A percentile compares a stretch with the other conserved stretches of the same genome.
phyloP scores from a whole-genome alignment of 2,329 filamentous ascomycete species.

The Plenodomus biglobosus region DNA sequence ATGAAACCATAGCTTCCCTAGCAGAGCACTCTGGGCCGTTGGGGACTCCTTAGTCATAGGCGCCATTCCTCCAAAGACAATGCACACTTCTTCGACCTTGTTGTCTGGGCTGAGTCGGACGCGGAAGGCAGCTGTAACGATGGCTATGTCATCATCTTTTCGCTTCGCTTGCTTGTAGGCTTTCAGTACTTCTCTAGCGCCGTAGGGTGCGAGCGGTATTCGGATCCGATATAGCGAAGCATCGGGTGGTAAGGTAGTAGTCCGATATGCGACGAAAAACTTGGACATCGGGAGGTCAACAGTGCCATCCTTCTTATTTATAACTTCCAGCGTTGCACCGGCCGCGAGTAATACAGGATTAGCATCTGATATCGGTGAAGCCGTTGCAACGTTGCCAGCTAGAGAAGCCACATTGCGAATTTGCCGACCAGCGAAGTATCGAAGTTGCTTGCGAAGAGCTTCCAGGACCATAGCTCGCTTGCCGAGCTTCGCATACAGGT shows the following conservation, averaged over 20 bases:
- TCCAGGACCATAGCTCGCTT: constrained; percentile 41
- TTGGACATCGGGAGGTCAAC: constrained; percentile 69
- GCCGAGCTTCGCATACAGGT: constrained; percentile 60
- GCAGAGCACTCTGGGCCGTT: constrained; percentile 68
- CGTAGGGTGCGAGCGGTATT: constrained; percentile 67
- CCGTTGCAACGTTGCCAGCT: constrained; percentile 88
- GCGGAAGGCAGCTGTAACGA: constrained; percentile 83
- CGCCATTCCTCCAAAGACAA: constrained; percentile 94
- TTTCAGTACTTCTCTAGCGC: constrained; percentile 75
- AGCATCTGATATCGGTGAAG: constrained; percentile 91
- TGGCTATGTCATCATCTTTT: constrained; percentile 97
- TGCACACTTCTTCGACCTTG: constrained; percentile 68
- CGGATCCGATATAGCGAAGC: constrained; percentile 80
- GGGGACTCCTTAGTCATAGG: constrained; percentile 81
- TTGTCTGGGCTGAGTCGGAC: constrained; percentile 69
- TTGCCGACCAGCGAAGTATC: constrained; percentile 90
- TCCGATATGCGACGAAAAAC: constrained; percentile 89
- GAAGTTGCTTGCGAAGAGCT: constrained; percentile 88
- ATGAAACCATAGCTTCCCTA: constrained; percentile 76
- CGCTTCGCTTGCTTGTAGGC: constrained; percentile 95
- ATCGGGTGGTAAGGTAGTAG: constrained; percentile 75
- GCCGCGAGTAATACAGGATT: constrained; percentile 90
- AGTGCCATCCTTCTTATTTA: constrained; percentile 63
- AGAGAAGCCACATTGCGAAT: constrained; percentile 95
- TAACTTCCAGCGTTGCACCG: constrained; percentile 76